Base-by-base conservation (phyloP, 805 yeast species). In the Ogataea angusta region DNA sequence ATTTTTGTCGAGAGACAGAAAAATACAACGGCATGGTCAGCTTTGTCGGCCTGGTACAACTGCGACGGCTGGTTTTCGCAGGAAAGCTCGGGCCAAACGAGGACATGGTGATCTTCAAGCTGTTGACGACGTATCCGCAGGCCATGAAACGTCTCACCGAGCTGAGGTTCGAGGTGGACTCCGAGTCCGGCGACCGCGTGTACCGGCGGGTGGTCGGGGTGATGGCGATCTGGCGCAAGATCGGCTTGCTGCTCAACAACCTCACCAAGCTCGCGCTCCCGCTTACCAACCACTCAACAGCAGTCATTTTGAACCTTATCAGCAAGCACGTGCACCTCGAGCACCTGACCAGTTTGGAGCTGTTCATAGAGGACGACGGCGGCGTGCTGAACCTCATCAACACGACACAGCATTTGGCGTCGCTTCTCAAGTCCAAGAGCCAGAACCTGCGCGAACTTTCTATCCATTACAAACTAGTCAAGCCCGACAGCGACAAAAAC, bases 181-280 rank as follows among this genome's bases (percentile, higher is more conserved):
- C 17, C 3, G 56, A 49, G 25, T 42, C 55, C 13, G 49, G 49
- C 26, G 63, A 62, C 14, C 35, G 49, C 17, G 62, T 53, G 12
- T 62, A 62, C 45, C 51, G 66, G 36, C 45, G 66, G 21, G 35
- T 62, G 10, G 66, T 62, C 37, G 66, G 66, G 10, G 58, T 57
- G 28, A 51, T 60, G 38, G 66, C 66, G 16, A 62, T 62, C 34
- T 36, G 61, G 22, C 52, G 66, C 36, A 57, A 53, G 29, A 53
- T 62, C 54, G 57, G 57, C 10, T 33, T 60, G 10, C 43, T 52
- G 1, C 38, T 62, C 48, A 40, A 46, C 12, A 58, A 61, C 30
- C 25, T 61, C 8, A 43, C 52, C 9, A 49, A 45, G 17, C 31
- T 62, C 4, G 51, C 63, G 6, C 27, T 62, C 3, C 60, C 64